Percentiles rank a stretch among this genome's conserved stretches.
Conservation (phyloP, 2,329 filamentous ascomycete genomes). For the Penicillium sp. region DNA sequence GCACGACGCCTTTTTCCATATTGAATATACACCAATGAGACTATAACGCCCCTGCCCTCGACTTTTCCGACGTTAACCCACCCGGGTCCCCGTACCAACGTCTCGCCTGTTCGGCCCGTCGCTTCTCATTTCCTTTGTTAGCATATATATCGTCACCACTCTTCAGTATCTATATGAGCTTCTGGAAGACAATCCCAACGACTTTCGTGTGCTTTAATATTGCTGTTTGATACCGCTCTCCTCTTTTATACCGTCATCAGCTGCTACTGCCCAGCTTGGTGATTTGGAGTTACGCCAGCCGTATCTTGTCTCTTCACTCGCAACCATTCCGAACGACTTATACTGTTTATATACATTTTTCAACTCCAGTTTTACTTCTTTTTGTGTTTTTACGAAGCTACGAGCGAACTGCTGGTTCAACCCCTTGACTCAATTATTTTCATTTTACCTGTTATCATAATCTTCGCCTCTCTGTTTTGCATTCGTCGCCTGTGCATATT, state of each 20-base stretch:
- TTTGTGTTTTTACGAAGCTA: constrained; percentile 21
- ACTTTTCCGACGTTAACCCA: constrained; percentile 28
- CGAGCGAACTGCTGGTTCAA: constrained; percentile 21
- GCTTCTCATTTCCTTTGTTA: constrained; percentile 24
- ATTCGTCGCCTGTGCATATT: constrained; percentile 17
- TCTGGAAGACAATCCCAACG: constrained; percentile 19
- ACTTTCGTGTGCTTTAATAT: constrained; percentile 16
- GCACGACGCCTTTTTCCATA: constrained; percentile 15
- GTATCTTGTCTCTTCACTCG: constrained; percentile 19
- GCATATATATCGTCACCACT: constrained; percentile 21
- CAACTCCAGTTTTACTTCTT: constrained; percentile 16
- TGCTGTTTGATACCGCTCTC: constrained; percentile 15
- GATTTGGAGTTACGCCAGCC: constrained; percentile 14
- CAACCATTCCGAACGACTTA: constrained; percentile 12
- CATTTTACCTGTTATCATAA: constrained; percentile 24
- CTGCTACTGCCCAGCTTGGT: constrained; percentile 16
- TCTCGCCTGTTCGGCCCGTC: constrained; percentile 24
- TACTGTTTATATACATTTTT: constrained; percentile 20
- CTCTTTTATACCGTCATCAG: constrained; percentile 12
- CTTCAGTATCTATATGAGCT: constrained; percentile 25
- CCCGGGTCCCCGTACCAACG: constrained; percentile 24
- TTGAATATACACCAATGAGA: constrained; percentile 34
- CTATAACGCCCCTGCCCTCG: constrained; percentile 39
- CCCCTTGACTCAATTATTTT: constrained; percentile 19
- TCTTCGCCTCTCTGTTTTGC: constrained; percentile 23